Conservation (phyloP, 768 basidiomycete genomes). For the Tremella fuciformis region DNA sequence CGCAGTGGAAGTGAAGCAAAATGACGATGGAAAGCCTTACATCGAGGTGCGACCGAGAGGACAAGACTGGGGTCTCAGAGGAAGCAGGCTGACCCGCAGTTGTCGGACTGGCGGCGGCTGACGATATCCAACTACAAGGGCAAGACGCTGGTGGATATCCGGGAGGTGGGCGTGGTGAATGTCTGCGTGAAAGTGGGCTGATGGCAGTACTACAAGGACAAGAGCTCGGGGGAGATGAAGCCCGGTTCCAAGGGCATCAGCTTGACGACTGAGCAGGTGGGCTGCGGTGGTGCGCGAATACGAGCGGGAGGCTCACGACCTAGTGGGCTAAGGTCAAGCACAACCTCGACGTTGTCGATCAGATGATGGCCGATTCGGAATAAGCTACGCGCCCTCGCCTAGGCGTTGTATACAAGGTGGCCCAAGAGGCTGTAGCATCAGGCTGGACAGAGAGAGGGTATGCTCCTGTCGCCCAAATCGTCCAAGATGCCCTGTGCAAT, state of each 20-base stretch:
- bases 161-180: slow-evolving; percentile 34
- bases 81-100: slow-evolving; percentile 10
- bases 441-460: no score
- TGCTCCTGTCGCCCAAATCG: no score
- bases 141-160: slow-evolving; percentile 45
- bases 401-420: no score
- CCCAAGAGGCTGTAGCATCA: no score
- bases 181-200: background rate
- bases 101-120: slow-evolving; percentile 36
- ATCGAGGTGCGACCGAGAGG: slow-evolving; percentile 20
- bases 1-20: slow-evolving; percentile 11
- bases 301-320: no score
- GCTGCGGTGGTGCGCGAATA: background rate
- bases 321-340: no score
- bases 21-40: slow-evolving; percentile 25
- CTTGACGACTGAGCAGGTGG: slow-evolving; percentile 42
- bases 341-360: no score
- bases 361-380: no score
- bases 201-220: slow-evolving; percentile 46
- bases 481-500: no score
- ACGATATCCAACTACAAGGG: slow-evolving; percentile 45
- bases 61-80: background rate
- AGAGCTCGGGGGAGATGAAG: slow-evolving; percentile 43
- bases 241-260: slow-evolving; percentile 47
- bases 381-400: no score